These are phyloP conservation scores for Sarcodon sp. DNA, from an alignment of 768 basidiomycete species.

Conservation along the genomic window DNA sequence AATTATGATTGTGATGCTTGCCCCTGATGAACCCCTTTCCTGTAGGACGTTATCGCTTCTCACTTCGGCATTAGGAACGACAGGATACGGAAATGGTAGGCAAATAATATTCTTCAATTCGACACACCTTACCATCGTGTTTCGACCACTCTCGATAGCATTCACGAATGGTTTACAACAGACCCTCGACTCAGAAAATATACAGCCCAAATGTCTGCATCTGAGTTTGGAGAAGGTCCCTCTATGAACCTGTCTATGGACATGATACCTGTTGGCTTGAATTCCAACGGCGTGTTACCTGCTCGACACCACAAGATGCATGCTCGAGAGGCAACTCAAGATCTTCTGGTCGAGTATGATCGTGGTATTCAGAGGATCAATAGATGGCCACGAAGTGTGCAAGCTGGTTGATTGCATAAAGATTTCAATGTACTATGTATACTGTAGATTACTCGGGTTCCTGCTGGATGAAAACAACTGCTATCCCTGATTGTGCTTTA, in stretches of 20 bases:
- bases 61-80: slow-evolving; percentile 31
- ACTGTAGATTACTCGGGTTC: too few species aligned
- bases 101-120: background rate
- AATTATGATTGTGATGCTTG: too few species aligned
- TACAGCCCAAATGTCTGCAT: background rate
- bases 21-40: background rate
- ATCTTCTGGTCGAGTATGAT: slow-evolving; percentile 23
- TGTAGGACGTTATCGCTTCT: slow-evolving; percentile 34
- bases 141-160: slow-evolving; percentile 11
- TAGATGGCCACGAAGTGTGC: slow-evolving; percentile 10
- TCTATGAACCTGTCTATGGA: background rate
- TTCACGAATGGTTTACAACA: slow-evolving; percentile 19
- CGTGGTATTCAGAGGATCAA: slow-evolving; percentile 20
- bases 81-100: slow-evolving; percentile 29
- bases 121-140: background rate
- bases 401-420: background rate
- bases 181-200: slow-evolving; percentile 18
- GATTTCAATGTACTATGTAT: background rate
- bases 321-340: background rate
- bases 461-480: background rate
- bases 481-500: background rate
- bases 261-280: background rate
- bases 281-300: background rate
- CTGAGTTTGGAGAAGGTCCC: too few species aligned
- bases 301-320: background rate